Percentiles rank a stretch among this genome's conserved stretches.
Conservation (phyloP, 2,329 filamentous ascomycete species). For the Phoma sp. region DNA sequence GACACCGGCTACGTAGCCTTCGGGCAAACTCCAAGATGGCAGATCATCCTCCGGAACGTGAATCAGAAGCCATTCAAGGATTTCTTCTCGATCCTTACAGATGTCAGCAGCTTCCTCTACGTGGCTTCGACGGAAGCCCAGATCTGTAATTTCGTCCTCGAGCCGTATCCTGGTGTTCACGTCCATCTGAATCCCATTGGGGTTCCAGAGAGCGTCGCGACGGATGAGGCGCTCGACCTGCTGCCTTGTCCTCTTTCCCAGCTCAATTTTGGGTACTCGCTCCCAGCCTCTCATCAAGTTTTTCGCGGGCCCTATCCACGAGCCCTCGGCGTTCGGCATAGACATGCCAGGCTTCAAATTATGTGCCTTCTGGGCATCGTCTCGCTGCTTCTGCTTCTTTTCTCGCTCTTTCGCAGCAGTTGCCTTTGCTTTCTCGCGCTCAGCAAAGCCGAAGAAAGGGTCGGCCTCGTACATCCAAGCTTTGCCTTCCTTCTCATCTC, state of each 20-base stretch:
- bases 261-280: slow-evolving; percentile 86
- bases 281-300: slow-evolving; percentile 76
- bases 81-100: slow-evolving; percentile 91
- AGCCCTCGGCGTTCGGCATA: slow-evolving; percentile 34
- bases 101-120: slow-evolving; percentile 84
- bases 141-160: slow-evolving; percentile 73
- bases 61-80: slow-evolving; percentile 93
- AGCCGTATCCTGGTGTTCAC: slow-evolving; percentile 64
- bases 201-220: slow-evolving; percentile 84
- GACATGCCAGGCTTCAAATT: slow-evolving; percentile 50
- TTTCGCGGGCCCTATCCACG: slow-evolving; percentile 39
- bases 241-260: slow-evolving; percentile 80
- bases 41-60: slow-evolving; percentile 97
- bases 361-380: slow-evolving; percentile 68
- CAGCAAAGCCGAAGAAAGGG: slow-evolving; percentile 81
- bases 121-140: slow-evolving; percentile 89
- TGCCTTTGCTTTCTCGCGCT: slow-evolving; percentile 78
- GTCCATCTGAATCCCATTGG: slow-evolving; percentile 72
- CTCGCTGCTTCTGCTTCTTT: slow-evolving; percentile 64
- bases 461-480: slow-evolving; percentile 96
- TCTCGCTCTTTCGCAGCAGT: slow-evolving; percentile 79
- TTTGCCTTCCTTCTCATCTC: slow-evolving; percentile 76
- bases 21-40: slow-evolving; percentile 89
- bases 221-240: slow-evolving; percentile 82
- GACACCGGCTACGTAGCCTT: slow-evolving; percentile 88